phyloP scores from a whole-genome alignment of 345 rosid species.

The Populus tremula region DNA sequence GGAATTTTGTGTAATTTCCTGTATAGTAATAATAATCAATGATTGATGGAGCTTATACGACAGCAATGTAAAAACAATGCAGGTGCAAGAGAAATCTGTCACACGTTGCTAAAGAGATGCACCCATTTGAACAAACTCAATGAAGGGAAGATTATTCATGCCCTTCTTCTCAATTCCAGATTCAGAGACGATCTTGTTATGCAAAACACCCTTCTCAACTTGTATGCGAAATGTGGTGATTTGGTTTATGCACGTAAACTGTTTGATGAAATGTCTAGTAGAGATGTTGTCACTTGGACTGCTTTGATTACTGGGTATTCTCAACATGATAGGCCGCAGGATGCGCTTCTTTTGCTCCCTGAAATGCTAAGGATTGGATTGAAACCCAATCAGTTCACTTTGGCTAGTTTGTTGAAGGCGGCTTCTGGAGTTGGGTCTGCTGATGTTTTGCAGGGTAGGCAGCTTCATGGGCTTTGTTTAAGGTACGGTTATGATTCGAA shows the following conservation, averaged over 20 bases:
- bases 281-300: constrained; percentile 58
- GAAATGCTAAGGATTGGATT: constrained; percentile 42
- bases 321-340: constrained; percentile 39
- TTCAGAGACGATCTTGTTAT: constrained; percentile 38
- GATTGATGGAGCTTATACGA: too few relatives aligned
- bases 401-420: constrained; percentile 62
- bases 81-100: constrained; percentile 18
- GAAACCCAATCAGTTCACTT: constrained; percentile 51
- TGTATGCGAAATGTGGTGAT: constrained; percentile 49
- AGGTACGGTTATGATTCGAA: constrained; percentile 45
- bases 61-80: too few relatives aligned
- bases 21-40: too few relatives aligned
- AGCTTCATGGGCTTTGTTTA: constrained; percentile 48
- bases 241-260: constrained; percentile 44
- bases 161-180: constrained; percentile 31
- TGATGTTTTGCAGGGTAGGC: constrained; percentile 33
- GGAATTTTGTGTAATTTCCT: too few relatives aligned
- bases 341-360: constrained; percentile 45
- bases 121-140: constrained; percentile 30
- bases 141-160: constrained; percentile 44
- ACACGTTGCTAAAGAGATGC: constrained; percentile 42
- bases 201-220: constrained; percentile 41
- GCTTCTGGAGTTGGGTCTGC: constrained; percentile 30
- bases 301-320: constrained; percentile 59
- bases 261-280: constrained; percentile 49